Evolutionary conservation across 2,329 filamentous ascomycete genomes (phyloP).

Genomic region (Westerdykella ornata): DNA sequence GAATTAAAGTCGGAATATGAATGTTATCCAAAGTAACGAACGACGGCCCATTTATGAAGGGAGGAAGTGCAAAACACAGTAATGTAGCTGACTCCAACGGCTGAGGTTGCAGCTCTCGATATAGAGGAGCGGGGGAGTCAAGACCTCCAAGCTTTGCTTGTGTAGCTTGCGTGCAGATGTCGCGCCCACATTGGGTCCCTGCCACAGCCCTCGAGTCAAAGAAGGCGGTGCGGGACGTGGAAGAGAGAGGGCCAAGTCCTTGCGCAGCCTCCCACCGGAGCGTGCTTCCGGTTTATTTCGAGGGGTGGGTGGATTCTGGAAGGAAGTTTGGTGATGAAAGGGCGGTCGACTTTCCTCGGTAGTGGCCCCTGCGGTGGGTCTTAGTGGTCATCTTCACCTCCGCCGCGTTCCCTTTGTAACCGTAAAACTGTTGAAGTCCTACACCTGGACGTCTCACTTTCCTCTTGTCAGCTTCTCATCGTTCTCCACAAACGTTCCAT

Average conservation of each 20-base stretch:
- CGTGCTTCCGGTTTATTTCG: neutral
- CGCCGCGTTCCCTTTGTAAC: too few relatives aligned
- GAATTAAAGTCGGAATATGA: neutral
- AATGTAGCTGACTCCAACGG: neutral
- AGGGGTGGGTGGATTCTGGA: neutral
- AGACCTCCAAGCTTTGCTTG: conserved; percentile 4
- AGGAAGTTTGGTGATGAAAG: too few relatives aligned
- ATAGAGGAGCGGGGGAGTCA: conserved; percentile 9
- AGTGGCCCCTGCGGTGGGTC: too few relatives aligned
- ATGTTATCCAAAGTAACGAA: neutral
- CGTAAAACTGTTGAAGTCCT: too few relatives aligned
- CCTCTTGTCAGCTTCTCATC: too few relatives aligned
- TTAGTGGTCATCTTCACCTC: too few relatives aligned
- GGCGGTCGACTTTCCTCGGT: too few relatives aligned
- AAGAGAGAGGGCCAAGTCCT: neutral
- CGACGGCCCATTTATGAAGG: neutral
- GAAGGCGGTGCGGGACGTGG: neutral
- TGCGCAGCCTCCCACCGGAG: neutral
- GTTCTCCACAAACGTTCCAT: too few relatives aligned
- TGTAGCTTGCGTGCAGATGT: conserved; percentile 4
- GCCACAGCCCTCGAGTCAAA: neutral
- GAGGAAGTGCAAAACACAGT: too few relatives aligned
- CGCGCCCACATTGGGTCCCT: neutral
- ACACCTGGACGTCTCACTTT: too few relatives aligned
- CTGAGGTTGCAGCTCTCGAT: conserved; percentile 5